These are phyloP conservation scores for Carallia pectinifolia DNA, from an alignment of 345 rosid species.

Conservation along the genomic window DNA sequence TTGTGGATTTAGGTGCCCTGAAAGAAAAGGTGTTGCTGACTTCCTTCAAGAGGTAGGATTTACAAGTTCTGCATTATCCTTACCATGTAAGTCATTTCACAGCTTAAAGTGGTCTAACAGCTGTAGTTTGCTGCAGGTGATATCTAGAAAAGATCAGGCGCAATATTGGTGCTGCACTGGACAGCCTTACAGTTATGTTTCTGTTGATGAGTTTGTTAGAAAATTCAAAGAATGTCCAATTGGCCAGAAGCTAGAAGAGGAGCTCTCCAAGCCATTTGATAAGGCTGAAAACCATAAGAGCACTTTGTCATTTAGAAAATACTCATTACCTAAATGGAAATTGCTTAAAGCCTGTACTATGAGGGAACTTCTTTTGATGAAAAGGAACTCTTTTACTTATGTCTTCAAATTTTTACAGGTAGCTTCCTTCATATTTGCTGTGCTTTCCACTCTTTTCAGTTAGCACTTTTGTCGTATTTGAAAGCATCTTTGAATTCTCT, in stretches of 20 bases:
- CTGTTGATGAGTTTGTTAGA: conserved; percentile 37
- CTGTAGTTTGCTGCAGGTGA: conserved; percentile 38
- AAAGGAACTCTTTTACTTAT: conserved; percentile 57
- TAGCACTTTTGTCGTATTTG: neutral
- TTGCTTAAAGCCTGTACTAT: conserved; percentile 53
- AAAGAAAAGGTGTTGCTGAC: conserved; percentile 61
- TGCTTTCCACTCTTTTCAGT: neutral
- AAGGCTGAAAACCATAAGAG: conserved; percentile 35
- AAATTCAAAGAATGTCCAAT: conserved; percentile 35
- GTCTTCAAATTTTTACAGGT: conserved; percentile 57
- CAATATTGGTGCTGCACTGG: conserved; percentile 47
- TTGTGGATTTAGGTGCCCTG: conserved; percentile 64
- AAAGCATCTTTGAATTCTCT: neutral
- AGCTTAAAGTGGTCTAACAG: neutral
- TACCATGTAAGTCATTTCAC: too few species aligned
- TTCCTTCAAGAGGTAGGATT: conserved; percentile 57
- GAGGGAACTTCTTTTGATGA: conserved; percentile 65
- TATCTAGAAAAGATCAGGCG: conserved; percentile 61
- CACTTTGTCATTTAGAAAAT: conserved; percentile 39
- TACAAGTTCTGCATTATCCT: neutral
- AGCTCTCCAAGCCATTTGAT: conserved; percentile 38
- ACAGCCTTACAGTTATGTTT: conserved; percentile 34
- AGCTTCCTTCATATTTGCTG: neutral
- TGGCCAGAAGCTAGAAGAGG: conserved; percentile 35
- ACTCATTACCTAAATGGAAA: conserved; percentile 51